Percentiles rank a stretch among this genome's conserved stretches.
phyloP scores from a whole-genome alignment of 148 eudicot genomes.

The Arbutus unedo region DNA sequence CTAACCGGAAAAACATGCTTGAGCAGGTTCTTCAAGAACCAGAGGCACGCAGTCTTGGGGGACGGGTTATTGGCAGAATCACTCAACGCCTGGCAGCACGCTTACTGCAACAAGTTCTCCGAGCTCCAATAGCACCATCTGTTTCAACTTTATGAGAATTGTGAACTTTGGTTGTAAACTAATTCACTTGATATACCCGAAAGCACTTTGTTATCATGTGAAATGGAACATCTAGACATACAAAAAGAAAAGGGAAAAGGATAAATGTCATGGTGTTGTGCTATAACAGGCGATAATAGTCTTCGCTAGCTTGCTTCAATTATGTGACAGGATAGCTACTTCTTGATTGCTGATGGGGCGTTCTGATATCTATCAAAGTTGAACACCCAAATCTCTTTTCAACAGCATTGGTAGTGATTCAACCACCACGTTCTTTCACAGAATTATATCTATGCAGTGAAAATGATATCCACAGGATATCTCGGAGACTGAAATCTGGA shows the following conservation, averaged over 20 bases:
- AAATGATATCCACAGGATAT: not conserved
- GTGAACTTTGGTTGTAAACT: slow-evolving; percentile 14
- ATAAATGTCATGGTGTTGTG: not conserved
- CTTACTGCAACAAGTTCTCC: slow-evolving; percentile 83
- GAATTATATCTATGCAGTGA: not conserved
- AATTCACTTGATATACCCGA: not conserved
- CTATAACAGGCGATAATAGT: not conserved
- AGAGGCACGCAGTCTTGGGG: slow-evolving; percentile 83
- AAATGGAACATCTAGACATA: not conserved
- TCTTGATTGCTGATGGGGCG: not conserved
- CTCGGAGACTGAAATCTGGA: not conserved
- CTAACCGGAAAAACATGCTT: slow-evolving; percentile 8
- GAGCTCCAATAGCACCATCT: slow-evolving; percentile 44
- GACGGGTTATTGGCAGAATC: slow-evolving; percentile 84
- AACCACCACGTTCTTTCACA: not conserved
- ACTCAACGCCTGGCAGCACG: slow-evolving; percentile 96
- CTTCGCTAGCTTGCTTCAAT: not conserved
- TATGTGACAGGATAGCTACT: not conserved
- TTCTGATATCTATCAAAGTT: not conserved
- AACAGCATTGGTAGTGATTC: not conserved
- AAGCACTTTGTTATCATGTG: not conserved
- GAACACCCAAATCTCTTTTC: not conserved
- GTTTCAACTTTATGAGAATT: slow-evolving; percentile 25
- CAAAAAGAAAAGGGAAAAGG: not conserved
- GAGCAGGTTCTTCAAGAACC: slow-evolving; percentile 81